A percentile compares a stretch with the other conserved stretches of the same genome.
Evolutionary conservation across 2,329 filamentous ascomycete species (phyloP).

Genomic region (Colletotrichum abscissum): DNA sequence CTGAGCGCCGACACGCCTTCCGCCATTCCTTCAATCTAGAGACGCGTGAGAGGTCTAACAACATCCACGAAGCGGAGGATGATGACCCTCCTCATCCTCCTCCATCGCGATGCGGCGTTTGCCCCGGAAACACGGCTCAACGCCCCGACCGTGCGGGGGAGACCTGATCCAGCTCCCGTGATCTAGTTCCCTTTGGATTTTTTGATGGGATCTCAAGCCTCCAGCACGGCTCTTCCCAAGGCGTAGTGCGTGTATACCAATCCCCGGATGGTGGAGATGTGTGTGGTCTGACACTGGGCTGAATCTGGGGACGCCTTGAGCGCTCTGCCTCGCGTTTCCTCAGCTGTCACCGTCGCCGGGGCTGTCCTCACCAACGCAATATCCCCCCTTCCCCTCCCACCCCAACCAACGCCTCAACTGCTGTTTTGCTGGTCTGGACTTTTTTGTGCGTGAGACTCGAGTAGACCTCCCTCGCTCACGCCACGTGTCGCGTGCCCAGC

Average conservation of each 20-base stretch:
- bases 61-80: too few species aligned
- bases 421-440: not conserved
- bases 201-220: not conserved
- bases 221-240: not conserved
- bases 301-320: not conserved
- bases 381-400: not conserved
- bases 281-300: not conserved
- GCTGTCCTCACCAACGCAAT: not conserved
- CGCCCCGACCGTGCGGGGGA: not conserved
- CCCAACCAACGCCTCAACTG: not conserved
- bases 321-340: not conserved
- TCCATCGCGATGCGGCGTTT: not conserved
- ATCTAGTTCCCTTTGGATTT: not conserved
- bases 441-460: not conserved
- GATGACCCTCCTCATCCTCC: not conserved
- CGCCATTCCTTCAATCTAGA: not conserved
- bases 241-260: not conserved
- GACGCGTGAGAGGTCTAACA: too few species aligned
- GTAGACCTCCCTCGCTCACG: constrained; percentile 13
- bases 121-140: not conserved
- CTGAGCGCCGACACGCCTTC: not conserved
- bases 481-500: constrained; percentile 65
- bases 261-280: not conserved
- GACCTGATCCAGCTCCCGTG: not conserved
- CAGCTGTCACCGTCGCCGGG: not conserved